Evolutionary conservation across 495 filamentous ascomycete genomes (phyloP), one percentile per base, ranked within the genome.

Genomic region (Penicillium chermesinum): DNA sequence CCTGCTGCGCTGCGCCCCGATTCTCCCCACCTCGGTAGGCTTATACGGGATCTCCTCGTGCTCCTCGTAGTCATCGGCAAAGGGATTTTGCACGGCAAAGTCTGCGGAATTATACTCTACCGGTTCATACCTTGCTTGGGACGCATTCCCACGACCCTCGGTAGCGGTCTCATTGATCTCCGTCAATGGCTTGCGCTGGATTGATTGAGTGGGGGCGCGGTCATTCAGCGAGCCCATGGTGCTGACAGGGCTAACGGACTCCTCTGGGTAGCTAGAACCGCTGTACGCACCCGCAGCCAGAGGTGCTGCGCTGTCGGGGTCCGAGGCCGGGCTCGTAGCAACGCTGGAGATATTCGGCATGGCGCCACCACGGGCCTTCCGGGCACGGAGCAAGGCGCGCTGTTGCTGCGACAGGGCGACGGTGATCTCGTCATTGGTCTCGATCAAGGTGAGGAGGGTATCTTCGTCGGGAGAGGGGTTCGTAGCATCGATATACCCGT

Each of bases 381-480:
- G 76, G 1, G 91, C 91, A 53, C 83, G 76, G 13, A 95, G 76
- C 49, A 95, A 70, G 13, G 88, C 85, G 18, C 86, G 82, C 58
- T 90, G 87, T 67, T 96, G 86, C 44, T 87, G 82, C 44, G 80
- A 89, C 7, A 89, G 67, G 0, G 90, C 82, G 14, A 85, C 78
- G 18, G 83, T 82, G 15, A 98, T 73, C 59, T 89, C 83, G 57
- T 97, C 94, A 60, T 94, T 95, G 32, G 89, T 91, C 66, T 97
- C 91, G 61, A 99, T 95, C 38, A 99, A 69, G 15, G 83, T 91
- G 50, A 89, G 80, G 65, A 99, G 81, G 1, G 93, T 97, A 57
- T 95, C 86, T 60, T 91, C 89, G 59, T 99, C 93, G 2, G 90
- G 90, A 1, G 80, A 55, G 0, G 91, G 91, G 54, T 85, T 77